Conservation (phyloP, 345 rosid genomes). For the Arabidopsis suecica region DNA sequence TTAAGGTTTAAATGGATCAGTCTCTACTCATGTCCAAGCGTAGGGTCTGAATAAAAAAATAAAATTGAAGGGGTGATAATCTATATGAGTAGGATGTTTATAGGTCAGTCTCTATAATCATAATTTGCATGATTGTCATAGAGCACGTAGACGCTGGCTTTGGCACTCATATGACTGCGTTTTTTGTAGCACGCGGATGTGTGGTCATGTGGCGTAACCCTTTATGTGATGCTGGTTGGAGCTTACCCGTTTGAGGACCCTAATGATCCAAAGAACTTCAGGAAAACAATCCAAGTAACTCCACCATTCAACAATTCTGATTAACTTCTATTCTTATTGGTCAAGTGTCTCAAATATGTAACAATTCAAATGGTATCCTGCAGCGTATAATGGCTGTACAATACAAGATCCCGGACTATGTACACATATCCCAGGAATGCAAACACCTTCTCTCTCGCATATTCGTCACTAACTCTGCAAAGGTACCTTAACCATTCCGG, state of each 20-base stretch:
- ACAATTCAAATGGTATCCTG: constrained; percentile 22
- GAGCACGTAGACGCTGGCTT: constrained; percentile 4
- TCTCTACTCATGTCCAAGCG: constrained; percentile 2
- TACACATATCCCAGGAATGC: constrained; percentile 86
- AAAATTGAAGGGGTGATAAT: not conserved
- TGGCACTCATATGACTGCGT: constrained; percentile 11
- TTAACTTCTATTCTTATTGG: not conserved
- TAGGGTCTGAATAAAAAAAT: not conserved
- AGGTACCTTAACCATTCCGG: constrained; percentile 49
- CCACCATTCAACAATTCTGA: constrained; percentile 10
- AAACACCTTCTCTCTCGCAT: constrained; percentile 76
- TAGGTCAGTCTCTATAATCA: constrained; percentile 19
- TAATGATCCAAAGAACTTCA: constrained; percentile 79
- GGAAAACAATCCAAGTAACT: constrained; percentile 88
- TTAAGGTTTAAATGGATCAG: constrained; percentile 2
- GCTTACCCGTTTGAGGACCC: constrained; percentile 96
- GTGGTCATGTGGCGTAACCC: constrained; percentile 97
- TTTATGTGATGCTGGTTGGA: constrained; percentile 92
- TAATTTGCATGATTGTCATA: not conserved
- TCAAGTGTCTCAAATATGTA: not conserved
- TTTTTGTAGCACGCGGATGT: constrained; percentile 81
- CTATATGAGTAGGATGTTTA: constrained; percentile 5
- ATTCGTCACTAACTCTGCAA: constrained; percentile 72
- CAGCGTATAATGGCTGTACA: constrained; percentile 85
- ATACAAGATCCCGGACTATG: constrained; percentile 88